Percentiles rank a stretch among this genome's conserved stretches.
These are phyloP conservation scores for Crithidia brevicula DNA, from an alignment of 208 protist genomes.

Conservation along the genomic window DNA sequence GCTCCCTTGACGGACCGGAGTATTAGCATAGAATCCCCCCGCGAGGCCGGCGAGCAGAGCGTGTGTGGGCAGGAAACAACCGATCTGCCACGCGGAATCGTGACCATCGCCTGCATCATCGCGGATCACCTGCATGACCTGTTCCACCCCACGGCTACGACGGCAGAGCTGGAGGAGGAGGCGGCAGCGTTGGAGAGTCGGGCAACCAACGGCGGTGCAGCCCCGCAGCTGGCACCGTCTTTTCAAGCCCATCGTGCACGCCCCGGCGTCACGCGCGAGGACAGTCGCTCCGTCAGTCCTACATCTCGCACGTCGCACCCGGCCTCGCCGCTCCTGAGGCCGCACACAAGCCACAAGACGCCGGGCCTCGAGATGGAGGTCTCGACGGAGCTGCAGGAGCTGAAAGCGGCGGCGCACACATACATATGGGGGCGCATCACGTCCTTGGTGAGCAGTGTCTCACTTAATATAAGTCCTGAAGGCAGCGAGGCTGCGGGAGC, in stretches of 20 bases:
- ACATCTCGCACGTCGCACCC: conserved; percentile 1
- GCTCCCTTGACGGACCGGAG: conserved; percentile 1
- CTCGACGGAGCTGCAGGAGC: conserved; percentile 11
- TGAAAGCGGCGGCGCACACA: conserved; percentile 12
- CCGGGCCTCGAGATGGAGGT: background rate
- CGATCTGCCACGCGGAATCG: conserved; percentile 22
- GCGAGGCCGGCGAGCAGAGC: conserved; percentile 2
- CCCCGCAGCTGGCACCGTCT: background rate
- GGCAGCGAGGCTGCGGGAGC: background rate
- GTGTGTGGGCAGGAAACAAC: conserved; percentile 1
- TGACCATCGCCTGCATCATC: conserved; percentile 20
- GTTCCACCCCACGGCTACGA: conserved; percentile 16
- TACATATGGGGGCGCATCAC: conserved; percentile 34
- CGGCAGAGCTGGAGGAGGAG: conserved; percentile 21
- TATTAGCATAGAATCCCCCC: conserved; percentile 9
- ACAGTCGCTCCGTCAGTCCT: conserved; percentile 6
- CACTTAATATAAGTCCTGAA: background rate
- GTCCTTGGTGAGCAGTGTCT: conserved; percentile 18
- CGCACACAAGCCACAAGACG: background rate
- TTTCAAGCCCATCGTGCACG: background rate
- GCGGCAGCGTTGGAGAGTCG: background rate
- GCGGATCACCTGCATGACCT: conserved; percentile 23
- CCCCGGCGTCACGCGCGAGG: background rate
- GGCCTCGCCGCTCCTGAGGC: background rate
- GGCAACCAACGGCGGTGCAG: background rate